These are phyloP conservation scores for Jamesozyma piceae DNA, from an alignment of 805 yeast species.

Conservation along the genomic window DNA sequence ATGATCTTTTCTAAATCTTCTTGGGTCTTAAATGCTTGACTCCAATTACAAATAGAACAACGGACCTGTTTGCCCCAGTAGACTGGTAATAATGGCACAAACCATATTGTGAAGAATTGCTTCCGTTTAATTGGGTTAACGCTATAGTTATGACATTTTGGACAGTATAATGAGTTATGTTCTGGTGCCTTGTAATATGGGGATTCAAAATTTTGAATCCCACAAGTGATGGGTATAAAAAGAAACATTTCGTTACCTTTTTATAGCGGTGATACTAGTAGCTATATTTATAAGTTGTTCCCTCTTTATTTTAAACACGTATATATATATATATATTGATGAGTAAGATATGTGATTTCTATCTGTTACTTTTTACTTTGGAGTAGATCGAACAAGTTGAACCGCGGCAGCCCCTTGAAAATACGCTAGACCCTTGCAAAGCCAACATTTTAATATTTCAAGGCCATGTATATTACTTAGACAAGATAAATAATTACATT, in stretches of 20 bases:
- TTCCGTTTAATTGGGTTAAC: slow-evolving; percentile 45
- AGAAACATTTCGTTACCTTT: slow-evolving; percentile 19
- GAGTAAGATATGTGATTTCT: too few relatives aligned
- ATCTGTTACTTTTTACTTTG: too few relatives aligned
- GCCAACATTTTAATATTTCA: too few relatives aligned
- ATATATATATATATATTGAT: too few relatives aligned
- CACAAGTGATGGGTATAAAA: slow-evolving; percentile 30
- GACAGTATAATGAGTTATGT: slow-evolving; percentile 35
- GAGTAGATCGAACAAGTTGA: too few relatives aligned
- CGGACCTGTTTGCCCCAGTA: slow-evolving; percentile 43
- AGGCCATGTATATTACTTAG: too few relatives aligned
- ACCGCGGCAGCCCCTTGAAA: too few relatives aligned
- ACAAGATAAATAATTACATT: too few relatives aligned
- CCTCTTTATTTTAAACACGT: too few relatives aligned
- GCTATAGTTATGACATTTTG: slow-evolving; percentile 49
- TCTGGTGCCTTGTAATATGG: slow-evolving; percentile 23
- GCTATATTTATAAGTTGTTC: too few relatives aligned
- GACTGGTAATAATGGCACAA: slow-evolving; percentile 46
- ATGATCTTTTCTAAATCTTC: slow-evolving; percentile 28
- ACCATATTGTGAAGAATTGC: slow-evolving; percentile 46
- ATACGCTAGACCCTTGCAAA: too few relatives aligned
- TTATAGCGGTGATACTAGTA: too few relatives aligned
- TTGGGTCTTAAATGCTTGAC: slow-evolving; percentile 30
- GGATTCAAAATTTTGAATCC: slow-evolving; percentile 28
- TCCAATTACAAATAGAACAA: slow-evolving; percentile 45